phyloP scores from a whole-genome alignment of 2,329 filamentous ascomycete species.

The Moelleriella libera region DNA sequence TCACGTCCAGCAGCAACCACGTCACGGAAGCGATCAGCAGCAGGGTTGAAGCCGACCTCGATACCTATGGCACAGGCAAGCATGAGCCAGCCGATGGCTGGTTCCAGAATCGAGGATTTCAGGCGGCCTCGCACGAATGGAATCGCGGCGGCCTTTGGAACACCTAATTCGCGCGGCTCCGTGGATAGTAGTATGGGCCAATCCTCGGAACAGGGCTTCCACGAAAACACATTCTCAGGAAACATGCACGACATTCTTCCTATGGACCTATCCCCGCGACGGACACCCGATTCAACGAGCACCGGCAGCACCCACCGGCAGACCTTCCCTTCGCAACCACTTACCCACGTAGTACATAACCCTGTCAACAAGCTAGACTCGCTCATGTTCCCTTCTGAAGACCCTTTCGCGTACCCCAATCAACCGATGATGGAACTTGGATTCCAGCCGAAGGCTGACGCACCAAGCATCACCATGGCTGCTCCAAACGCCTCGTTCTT shows the following conservation, averaged over 20 bases:
- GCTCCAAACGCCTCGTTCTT: constrained; percentile 31
- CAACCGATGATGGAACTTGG: constrained; percentile 54
- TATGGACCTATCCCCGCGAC: constrained; percentile 27
- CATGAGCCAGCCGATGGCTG: constrained; percentile 16
- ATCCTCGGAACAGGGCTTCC: constrained; percentile 15
- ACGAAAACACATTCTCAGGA: constrained; percentile 20
- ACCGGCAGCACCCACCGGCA: constrained; percentile 23
- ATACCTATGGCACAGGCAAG: constrained; percentile 14
- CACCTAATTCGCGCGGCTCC: constrained; percentile 14
- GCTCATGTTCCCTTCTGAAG: constrained; percentile 68
- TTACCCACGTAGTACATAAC: constrained; percentile 20
- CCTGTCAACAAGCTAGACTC: constrained; percentile 56
- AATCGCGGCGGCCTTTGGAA: constrained; percentile 10
- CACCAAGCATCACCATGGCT: constrained; percentile 16
- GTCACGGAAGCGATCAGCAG: constrained; percentile 43
- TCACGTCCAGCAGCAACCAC: constrained; percentile 15
- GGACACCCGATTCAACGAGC: constrained; percentile 28
- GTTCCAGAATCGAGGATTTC: constrained; percentile 19
- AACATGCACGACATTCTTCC: constrained; percentile 30
- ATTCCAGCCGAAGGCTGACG: constrained; percentile 19
- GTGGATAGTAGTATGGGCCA: constrained; percentile 18
- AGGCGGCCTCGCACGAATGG: constrained; percentile 15
- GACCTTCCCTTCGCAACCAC: constrained; percentile 16
- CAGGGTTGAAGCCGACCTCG: constrained; percentile 22
- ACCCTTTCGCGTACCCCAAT: constrained; percentile 69